Base-by-base conservation (phyloP, 129 eudicot genomes). In the Centrapalus pauciflorus region DNA sequence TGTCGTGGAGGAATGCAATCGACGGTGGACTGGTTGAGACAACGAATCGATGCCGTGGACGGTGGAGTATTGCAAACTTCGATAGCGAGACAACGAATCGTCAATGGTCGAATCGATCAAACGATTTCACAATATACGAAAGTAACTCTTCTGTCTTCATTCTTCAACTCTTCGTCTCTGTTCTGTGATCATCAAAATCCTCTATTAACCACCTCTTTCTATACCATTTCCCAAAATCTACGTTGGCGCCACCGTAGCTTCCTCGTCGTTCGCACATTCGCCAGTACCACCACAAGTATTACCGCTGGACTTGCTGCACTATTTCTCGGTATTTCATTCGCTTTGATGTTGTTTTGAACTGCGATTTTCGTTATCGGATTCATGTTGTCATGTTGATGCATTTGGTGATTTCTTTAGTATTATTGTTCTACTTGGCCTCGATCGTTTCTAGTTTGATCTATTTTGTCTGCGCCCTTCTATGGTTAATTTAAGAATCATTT, bases 321-420 rank as follows among this genome's bases (percentile, higher is more conserved):
- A 5, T 81, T 86, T 19, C 64, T 86, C 13, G 87, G 83, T 40
- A 78, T 90, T 2, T 86, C 97, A 1, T 21, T 86, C 13, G 82
- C 95, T 8, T 14, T 90, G 64, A 90, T 90, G 97, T 34, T 90
- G 40, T 84, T 79, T 48, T 95, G 95, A 16, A 68, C 76, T 0
- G 81, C 82, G 2, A 79, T 83, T 4, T 83, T 90, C 20, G 50
- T 86, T 1, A 86, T 90, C 43, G 97, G 97, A 14, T 62, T 86
- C 4, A 24, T 90, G n/a, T n/a, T n/a, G n/a, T n/a, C n/a, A n/a
- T n/a, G 57, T 32, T 90, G 70, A 64, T 86, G 95, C 97, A 95
- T 16, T 70, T 84, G 71, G 85, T 83, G 5, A 40, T 86, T 58
- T 80, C 72, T 19, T 34, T 86, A 76, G 78, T 79, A 0, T 1